Conservation (phyloP, 352 stramenopile species). For the Phytophthora pseudosyringae region DNA sequence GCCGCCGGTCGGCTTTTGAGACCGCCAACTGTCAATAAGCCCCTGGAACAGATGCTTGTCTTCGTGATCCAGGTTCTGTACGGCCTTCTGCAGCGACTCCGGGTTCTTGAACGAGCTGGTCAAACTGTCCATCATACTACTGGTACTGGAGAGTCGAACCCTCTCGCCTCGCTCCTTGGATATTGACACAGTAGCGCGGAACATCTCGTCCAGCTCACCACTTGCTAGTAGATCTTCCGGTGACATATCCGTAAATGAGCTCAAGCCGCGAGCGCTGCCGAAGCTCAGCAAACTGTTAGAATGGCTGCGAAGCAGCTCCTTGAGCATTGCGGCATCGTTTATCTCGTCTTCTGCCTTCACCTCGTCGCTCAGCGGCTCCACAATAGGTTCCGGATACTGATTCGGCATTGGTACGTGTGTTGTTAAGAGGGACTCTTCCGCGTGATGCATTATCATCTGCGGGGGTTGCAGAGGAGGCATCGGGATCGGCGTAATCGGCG, state of each 20-base stretch:
- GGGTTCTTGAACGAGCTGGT: slow-evolving; percentile 64
- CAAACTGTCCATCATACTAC: slow-evolving; percentile 50
- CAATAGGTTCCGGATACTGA: slow-evolving; percentile 65
- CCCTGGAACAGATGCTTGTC: slow-evolving; percentile 77
- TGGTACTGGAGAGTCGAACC: slow-evolving; percentile 25
- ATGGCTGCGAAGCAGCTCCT: slow-evolving; percentile 69
- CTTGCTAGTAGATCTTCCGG: slow-evolving; percentile 78
- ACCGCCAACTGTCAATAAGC: slow-evolving; percentile 61
- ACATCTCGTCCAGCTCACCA: slow-evolving; percentile 84
- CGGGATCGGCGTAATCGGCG: slow-evolving; percentile 24
- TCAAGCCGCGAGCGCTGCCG: slow-evolving; percentile 51
- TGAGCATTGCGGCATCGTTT: slow-evolving; percentile 72
- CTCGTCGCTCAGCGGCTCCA: slow-evolving; percentile 66
- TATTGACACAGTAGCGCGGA: slow-evolving; percentile 71
- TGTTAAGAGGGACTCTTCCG: slow-evolving; percentile 20
- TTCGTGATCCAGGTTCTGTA: slow-evolving; percentile 62
- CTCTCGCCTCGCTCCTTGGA: slow-evolving; percentile 45
- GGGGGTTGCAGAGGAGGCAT: slow-evolving; percentile 33
- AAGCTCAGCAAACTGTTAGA: slow-evolving; percentile 80
- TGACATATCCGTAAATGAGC: slow-evolving; percentile 77
- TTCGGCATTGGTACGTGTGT: slow-evolving; percentile 27
- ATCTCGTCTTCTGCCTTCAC: slow-evolving; percentile 61
- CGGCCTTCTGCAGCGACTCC: slow-evolving; percentile 59
- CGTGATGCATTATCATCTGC: slow-evolving; percentile 30
- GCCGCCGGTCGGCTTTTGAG: slow-evolving; percentile 26